phyloP scores from a whole-genome alignment of 2,329 filamentous ascomycete genomes.

The Lecanoromycetidae sp. region DNA sequence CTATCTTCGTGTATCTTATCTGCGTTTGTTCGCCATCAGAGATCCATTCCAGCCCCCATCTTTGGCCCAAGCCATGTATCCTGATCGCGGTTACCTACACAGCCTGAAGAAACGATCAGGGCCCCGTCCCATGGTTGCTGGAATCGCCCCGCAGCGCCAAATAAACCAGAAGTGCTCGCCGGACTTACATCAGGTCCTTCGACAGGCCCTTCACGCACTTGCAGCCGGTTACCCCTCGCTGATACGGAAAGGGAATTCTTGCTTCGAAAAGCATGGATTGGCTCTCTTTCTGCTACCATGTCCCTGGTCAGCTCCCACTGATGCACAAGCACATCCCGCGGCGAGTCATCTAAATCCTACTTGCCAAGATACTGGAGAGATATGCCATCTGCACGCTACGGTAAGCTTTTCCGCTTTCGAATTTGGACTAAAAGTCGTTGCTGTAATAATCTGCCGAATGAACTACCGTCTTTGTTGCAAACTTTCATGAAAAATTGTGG shows the following conservation, averaged over 20 bases:
- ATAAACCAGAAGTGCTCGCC: conserved; percentile 51
- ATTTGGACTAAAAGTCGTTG: too few species aligned
- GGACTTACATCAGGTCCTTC: conserved; percentile 45
- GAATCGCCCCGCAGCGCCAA: conserved; percentile 74
- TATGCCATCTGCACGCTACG: conserved; percentile 66
- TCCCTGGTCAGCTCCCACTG: not conserved
- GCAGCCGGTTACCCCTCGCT: conserved; percentile 34
- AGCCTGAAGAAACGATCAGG: conserved; percentile 51
- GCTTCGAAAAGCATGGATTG: conserved; percentile 70
- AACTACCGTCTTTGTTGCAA: not conserved
- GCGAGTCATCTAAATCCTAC: conserved; percentile 51
- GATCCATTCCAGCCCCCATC: conserved; percentile 54
- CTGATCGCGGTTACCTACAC: conserved; percentile 47
- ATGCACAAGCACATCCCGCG: not conserved
- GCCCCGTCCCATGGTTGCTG: conserved; percentile 53
- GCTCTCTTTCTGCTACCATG: conserved; percentile 53
- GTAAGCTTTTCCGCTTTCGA: too few species aligned
- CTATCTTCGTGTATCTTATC: conserved; percentile 60
- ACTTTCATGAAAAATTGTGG: too few species aligned
- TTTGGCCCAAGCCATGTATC: conserved; percentile 40
- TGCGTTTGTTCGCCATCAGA: conserved; percentile 58
- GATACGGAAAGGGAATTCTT: conserved; percentile 55
- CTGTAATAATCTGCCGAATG: too few species aligned
- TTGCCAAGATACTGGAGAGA: conserved; percentile 55
- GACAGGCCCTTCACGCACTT: conserved; percentile 42